Conservation (phyloP, 805 yeast genomes). For the Monosporozyma siamensis region DNA sequence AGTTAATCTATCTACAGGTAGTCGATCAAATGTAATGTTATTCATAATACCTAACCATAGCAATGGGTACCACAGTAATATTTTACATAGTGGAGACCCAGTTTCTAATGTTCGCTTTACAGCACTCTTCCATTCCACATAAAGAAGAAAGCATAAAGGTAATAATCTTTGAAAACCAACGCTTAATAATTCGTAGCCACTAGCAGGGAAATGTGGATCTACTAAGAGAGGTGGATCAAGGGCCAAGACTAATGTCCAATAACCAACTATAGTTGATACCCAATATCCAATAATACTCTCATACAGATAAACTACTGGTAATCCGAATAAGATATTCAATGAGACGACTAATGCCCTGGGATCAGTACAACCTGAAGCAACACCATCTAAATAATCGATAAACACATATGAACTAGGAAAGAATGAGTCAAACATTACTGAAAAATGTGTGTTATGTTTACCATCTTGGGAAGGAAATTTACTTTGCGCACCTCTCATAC, state of each 20-base stretch:
- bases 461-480: constrained; percentile 43
- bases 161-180: constrained; percentile 63
- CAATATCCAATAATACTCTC: constrained; percentile 47
- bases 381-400: constrained; percentile 31
- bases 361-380: constrained; percentile 52
- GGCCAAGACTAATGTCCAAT: constrained; percentile 70
- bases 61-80: constrained; percentile 57
- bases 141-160: constrained; percentile 64
- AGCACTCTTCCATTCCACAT: constrained; percentile 57
- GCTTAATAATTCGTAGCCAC: constrained; percentile 53
- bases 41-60: constrained; percentile 82
- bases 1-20: constrained; percentile 82
- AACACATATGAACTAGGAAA: constrained; percentile 70
- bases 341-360: constrained; percentile 49
- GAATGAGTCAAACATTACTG: constrained; percentile 53
- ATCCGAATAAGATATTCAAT: constrained; percentile 53
- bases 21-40: constrained; percentile 77
- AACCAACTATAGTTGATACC: constrained; percentile 55
- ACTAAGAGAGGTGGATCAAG: constrained; percentile 71
- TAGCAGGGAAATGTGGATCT: constrained; percentile 43
- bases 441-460: constrained; percentile 39
- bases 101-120: constrained; percentile 40
- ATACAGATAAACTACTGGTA: constrained; percentile 47
- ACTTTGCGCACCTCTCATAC: constrained; percentile 45
- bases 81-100: constrained; percentile 35